phyloP scores from a whole-genome alignment of 345 rosid genomes.

The Eucalyptus cladocalyx region DNA sequence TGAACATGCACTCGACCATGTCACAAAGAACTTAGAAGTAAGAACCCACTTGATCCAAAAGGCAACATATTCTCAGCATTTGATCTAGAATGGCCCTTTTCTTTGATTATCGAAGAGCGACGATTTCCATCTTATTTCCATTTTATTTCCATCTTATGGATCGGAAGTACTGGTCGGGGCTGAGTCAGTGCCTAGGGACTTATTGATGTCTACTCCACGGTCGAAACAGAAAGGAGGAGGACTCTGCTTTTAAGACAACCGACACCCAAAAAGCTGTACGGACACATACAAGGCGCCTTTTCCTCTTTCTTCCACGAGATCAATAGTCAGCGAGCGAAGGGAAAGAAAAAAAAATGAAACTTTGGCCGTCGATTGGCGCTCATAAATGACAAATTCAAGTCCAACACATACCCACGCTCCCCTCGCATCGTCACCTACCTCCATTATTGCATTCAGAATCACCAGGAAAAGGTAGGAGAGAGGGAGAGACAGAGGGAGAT shows the following conservation, averaged over 20 bases:
- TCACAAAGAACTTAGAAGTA: not conserved
- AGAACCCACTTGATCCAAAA: not conserved
- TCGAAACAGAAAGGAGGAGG: not conserved
- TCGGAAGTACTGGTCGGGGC: not conserved
- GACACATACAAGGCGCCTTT: not conserved
- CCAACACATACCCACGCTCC: not conserved
- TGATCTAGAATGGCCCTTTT: not conserved
- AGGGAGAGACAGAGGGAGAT: not conserved
- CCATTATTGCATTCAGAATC: not conserved
- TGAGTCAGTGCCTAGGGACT: fast-evolving
- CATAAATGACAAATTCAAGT: not conserved
- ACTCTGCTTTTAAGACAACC: not conserved
- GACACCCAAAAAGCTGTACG: not conserved
- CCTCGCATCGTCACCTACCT: not conserved
- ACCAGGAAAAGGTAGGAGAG: not conserved
- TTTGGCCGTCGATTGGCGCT: not conserved
- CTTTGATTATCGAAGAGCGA: not conserved
- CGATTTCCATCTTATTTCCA: too few species aligned
- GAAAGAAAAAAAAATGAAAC: not conserved
- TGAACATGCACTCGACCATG: not conserved
- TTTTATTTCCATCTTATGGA: not conserved
- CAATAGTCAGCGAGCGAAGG: not conserved
- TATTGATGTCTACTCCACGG: not conserved
- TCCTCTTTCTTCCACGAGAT: not conserved
- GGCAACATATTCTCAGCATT: not conserved